Evolutionary conservation across 345 rosid species (phyloP), one percentile per base, ranked within the genome.

Genomic region (Gossypium longicalyx): DNA sequence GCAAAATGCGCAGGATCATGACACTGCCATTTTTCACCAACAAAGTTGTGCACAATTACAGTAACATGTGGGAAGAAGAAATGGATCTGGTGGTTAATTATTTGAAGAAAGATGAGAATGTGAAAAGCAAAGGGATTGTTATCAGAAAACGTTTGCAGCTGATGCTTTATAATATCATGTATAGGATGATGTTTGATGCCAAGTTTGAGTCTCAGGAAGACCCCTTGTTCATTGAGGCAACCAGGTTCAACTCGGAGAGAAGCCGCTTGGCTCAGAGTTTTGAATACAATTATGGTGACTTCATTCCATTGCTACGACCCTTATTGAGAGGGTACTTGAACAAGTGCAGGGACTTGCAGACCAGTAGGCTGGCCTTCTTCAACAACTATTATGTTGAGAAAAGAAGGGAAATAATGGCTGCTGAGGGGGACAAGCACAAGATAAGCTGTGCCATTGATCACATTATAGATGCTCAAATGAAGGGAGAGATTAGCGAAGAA

Each of bases 1-100:
- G 90, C 20, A 87, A 85, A 58, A 89, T 89, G 93, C 79, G 89
- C 10, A 74, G 93, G 48, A 89, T 89, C 43, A 89, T 89, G 93
- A 87, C 90, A 0, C 79, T 89, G 12, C 93, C 89, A 0, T 89
- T 89, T 68, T 89, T 89, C 82, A 89, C 89, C 8, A 87, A 85
- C 85, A 89, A 85, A 61, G 93, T 89, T 4, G 90, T 87, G 76
- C 77, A 84, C 67, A 71, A 79, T 1, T 86, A 85, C 25, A 80
- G 88, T 11, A 52, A 19, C 8, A 83, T 82, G 88, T 89, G 93
- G 91, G 91, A 83, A 77, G 74, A 83, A 2, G 93, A 89, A 60
- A 87, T 86, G 87, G 91, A 87, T 10, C 12, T 77, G 1, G 93
- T 83, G 19, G 93, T 87, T 1, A 22, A 43, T 27, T 89, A 89